Conservation (phyloP, 2,329 filamentous ascomycete genomes). For the Fusarium mundagurra region DNA sequence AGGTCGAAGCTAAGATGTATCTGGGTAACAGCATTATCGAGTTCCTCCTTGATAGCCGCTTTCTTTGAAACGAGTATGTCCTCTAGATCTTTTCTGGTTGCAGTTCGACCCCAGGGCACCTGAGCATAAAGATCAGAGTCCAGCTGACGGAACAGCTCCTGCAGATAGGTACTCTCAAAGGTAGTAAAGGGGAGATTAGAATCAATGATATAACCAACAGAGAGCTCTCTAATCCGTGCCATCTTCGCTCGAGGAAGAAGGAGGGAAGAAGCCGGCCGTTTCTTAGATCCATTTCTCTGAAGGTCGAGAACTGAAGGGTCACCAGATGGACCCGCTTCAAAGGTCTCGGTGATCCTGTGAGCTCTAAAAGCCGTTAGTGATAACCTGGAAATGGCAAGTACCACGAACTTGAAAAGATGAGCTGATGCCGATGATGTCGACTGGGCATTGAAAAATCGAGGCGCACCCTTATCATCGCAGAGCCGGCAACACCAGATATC, state of each 20-base stretch:
- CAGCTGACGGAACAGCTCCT: too few relatives aligned
- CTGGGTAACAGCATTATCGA: too few relatives aligned
- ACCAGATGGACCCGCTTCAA: background rate
- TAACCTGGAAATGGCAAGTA: background rate
- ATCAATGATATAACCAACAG: too few relatives aligned
- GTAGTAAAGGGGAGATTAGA: too few relatives aligned
- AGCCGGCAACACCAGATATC: slow-evolving; percentile 19
- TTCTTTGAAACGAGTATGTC: too few relatives aligned
- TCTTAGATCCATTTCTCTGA: background rate
- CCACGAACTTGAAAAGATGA: background rate
- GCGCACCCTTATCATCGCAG: background rate
- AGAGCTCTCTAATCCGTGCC: background rate
- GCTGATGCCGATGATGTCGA: background rate
- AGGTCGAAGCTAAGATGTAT: too few relatives aligned
- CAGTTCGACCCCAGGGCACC: too few relatives aligned
- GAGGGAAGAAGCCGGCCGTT: background rate
- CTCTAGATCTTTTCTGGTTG: too few relatives aligned
- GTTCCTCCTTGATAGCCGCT: too few relatives aligned
- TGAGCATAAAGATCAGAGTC: too few relatives aligned
- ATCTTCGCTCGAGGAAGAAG: background rate
- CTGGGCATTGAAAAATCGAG: background rate
- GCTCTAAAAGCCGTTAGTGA: background rate
- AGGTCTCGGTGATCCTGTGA: background rate
- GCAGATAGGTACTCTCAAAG: too few relatives aligned
- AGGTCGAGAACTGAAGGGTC: background rate